These are phyloP conservation scores for Cercospora sp. DNA, from an alignment of 2,329 filamentous ascomycete genomes.

Conservation along the genomic window DNA sequence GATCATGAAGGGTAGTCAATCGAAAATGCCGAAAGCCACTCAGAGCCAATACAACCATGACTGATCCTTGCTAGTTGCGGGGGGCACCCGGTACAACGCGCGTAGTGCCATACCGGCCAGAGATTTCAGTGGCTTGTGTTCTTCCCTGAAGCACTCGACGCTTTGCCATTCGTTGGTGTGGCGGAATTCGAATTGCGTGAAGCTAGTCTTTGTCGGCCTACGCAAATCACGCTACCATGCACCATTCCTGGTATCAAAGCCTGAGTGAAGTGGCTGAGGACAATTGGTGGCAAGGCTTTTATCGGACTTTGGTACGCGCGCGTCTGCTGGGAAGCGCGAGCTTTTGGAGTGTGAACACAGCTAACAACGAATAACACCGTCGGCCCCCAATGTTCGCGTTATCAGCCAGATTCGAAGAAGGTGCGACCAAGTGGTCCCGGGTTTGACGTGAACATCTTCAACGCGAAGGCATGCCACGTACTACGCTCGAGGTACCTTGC, in stretches of 20 bases:
- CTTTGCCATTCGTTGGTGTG: not conserved
- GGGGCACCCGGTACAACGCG: not conserved
- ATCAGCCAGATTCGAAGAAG: not conserved
- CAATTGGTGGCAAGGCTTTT: not conserved
- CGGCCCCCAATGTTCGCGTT: not conserved
- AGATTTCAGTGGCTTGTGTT: not conserved
- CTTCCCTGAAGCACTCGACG: not conserved
- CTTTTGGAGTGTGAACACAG: not conserved
- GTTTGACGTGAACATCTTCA: not conserved
- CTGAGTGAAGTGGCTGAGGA: not conserved
- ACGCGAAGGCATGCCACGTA: not conserved
- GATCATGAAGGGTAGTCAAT: not conserved
- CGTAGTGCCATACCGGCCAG: not conserved
- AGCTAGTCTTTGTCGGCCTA: not conserved
- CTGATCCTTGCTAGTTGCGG: not conserved
- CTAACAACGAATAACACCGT: not conserved
- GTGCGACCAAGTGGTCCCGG: not conserved
- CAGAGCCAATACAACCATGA: not conserved
- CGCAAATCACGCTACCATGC: not conserved
- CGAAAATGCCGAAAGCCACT: conserved; percentile 2
- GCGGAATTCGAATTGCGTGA: not conserved
- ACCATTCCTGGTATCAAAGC: not conserved
- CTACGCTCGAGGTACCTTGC: not conserved
- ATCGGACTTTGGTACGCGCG: not conserved
- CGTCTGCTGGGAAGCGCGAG: not conserved